Percentiles rank a stretch among this genome's conserved stretches.
phyloP scores from a whole-genome alignment of 2,329 filamentous ascomycete species.

The Alternaria brassicae region DNA sequence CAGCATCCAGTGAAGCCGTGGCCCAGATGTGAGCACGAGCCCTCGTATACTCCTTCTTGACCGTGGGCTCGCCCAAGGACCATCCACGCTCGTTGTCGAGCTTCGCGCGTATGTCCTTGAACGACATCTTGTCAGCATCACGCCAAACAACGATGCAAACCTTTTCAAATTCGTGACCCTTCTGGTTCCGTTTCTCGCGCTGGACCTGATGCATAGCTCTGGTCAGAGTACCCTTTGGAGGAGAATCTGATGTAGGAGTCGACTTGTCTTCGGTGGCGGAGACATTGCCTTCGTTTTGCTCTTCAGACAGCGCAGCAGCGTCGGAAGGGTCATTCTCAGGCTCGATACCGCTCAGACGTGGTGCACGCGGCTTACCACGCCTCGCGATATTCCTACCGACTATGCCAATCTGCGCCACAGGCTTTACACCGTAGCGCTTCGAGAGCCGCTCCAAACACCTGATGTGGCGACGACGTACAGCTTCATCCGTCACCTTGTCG shows the following conservation, averaged over 20 bases:
- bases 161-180: conserved; percentile 13
- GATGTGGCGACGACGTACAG: conserved; percentile 22
- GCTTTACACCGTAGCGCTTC: conserved; percentile 19
- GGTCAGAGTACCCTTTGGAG: not conserved
- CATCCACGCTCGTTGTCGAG: conserved; percentile 17
- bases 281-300: not conserved
- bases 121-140: conserved; percentile 15
- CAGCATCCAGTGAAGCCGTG: not conserved
- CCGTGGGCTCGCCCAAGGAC: conserved; percentile 19
- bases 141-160: conserved; percentile 27
- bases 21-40: conserved; percentile 18
- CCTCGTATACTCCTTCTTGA: conserved; percentile 21
- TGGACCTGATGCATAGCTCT: not conserved
- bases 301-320: not conserved
- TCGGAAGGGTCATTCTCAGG: not conserved
- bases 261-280: not conserved
- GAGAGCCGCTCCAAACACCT: conserved; percentile 10
- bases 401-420: conserved; percentile 5
- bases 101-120: conserved; percentile 19
- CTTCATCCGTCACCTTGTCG: conserved; percentile 16
- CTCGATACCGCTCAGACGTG: not conserved
- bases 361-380: conserved; percentile 16
- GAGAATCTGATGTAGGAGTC: not conserved
- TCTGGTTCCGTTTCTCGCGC: not conserved
- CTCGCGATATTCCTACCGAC: conserved; percentile 9